Conservation (phyloP, 2,329 filamentous ascomycete genomes). For the Pestalotiopsis sp. region DNA sequence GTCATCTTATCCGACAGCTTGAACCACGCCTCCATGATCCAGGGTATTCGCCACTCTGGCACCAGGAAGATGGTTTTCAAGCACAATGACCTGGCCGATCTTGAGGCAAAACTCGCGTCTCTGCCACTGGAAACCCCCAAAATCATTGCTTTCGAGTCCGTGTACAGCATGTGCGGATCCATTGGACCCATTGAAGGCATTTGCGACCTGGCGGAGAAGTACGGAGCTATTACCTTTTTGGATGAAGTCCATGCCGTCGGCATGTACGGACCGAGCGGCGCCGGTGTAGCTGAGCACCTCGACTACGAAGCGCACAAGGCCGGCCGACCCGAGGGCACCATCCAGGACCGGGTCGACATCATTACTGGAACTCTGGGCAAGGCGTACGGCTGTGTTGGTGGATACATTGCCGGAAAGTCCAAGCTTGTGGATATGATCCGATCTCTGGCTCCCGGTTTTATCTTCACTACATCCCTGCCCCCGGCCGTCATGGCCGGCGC, state of each 20-base stretch:
- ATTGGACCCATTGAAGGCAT: conserved; percentile 96
- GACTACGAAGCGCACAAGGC: conserved; percentile 86
- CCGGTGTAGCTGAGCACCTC: conserved; percentile 95
- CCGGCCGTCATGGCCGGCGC: conserved; percentile 97
- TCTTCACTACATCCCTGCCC: conserved; percentile 96
- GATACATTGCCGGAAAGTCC: conserved; percentile 90
- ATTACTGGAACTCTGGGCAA: conserved; percentile 97
- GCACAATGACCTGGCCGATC: conserved; percentile 92
- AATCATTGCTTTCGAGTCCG: conserved; percentile 98
- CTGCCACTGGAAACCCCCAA: conserved; percentile 86
- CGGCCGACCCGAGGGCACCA: conserved; percentile 75
- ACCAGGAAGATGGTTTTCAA: conserved; percentile 98
- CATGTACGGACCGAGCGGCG: conserved; percentile 97
- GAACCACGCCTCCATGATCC: conserved; percentile 99
- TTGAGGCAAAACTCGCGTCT: conserved; percentile 89
- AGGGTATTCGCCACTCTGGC: conserved; percentile 95
- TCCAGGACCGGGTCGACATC: conserved; percentile 97
- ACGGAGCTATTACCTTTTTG: conserved; percentile 94
- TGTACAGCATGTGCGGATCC: conserved; percentile 99
- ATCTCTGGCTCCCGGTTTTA: conserved; percentile 94
- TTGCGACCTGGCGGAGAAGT: conserved; percentile 95
- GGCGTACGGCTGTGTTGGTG: conserved; percentile 95
- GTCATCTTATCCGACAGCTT: conserved; percentile 97
- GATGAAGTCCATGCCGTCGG: conserved; percentile 99
- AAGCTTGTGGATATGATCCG: conserved; percentile 91